phyloP scores from a whole-genome alignment of 306 rosid genomes.

The Pyrus pyrifolia region DNA sequence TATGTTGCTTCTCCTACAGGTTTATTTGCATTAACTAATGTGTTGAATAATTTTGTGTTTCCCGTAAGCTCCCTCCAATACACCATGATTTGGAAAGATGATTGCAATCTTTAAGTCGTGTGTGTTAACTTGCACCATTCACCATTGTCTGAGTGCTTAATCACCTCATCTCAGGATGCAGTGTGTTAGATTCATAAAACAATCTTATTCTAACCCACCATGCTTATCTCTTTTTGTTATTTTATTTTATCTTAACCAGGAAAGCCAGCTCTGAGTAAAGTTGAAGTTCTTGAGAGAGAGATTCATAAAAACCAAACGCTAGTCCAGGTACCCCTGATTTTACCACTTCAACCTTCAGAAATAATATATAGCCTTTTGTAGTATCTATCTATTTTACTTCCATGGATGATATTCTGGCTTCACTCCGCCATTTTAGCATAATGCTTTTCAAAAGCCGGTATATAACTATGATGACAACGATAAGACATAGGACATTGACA shows the following conservation, averaged over 20 bases:
- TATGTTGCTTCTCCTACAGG: conserved; percentile 44
- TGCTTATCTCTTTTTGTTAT: neutral
- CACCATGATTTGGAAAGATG: neutral
- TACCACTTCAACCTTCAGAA: neutral
- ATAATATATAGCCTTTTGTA: neutral
- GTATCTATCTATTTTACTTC: neutral
- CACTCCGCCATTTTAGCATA: too few species aligned
- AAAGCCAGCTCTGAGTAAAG: conserved; percentile 75
- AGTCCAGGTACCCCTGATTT: conserved; percentile 52
- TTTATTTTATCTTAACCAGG: conserved; percentile 41
- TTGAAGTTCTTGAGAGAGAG: conserved; percentile 59
- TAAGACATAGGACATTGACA: too few species aligned
- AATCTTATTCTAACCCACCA: neutral
- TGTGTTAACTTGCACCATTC: neutral
- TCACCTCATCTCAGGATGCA: neutral
- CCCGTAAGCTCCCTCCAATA: neutral
- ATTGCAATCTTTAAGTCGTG: neutral
- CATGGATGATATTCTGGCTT: neutral
- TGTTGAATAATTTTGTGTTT: neutral
- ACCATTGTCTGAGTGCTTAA: neutral
- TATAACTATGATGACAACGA: too few species aligned
- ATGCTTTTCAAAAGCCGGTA: too few species aligned
- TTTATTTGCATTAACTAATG: conserved; percentile 6
- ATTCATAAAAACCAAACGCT: conserved; percentile 54
- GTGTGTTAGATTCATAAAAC: neutral